Conservation (phyloP, 225 moss, liverwort and hornwort genomes). For the Physcomitrellopsis africana region DNA sequence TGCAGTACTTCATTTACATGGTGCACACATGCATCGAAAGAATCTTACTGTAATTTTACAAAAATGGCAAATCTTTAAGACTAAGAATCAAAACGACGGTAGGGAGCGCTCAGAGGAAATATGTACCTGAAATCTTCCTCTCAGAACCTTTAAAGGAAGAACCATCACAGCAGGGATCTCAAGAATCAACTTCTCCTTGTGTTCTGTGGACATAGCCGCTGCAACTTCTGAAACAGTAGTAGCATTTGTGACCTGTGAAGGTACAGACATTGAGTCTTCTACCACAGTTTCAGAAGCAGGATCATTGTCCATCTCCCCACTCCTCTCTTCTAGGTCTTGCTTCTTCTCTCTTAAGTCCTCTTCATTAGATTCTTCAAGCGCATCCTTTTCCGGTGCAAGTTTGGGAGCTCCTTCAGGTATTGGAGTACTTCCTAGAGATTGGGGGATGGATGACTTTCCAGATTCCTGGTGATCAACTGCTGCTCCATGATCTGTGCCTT, state of each 20-base stretch:
- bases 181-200: slow-evolving; percentile 71
- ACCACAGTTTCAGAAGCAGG: slow-evolving; percentile 33
- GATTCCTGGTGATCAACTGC: slow-evolving; percentile 80
- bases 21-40: too few relatives aligned
- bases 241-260: slow-evolving; percentile 45
- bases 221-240: slow-evolving; percentile 71
- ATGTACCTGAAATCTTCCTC: slow-evolving; percentile 86
- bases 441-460: slow-evolving; percentile 37
- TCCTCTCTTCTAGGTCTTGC: slow-evolving; percentile 58
- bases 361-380: slow-evolving; percentile 64
- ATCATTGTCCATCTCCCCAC: slow-evolving; percentile 45
- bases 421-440: slow-evolving; percentile 53
- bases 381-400: slow-evolving; percentile 71
- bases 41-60: too few relatives aligned
- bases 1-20: too few relatives aligned
- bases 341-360: slow-evolving; percentile 51
- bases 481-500: slow-evolving; percentile 81
- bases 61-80: background rate
- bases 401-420: slow-evolving; percentile 77
- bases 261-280: slow-evolving; percentile 37
- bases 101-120: background rate
- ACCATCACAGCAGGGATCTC: slow-evolving; percentile 87
- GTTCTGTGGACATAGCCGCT: slow-evolving; percentile 70
- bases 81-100: background rate
- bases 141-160: slow-evolving; percentile 65